Base-by-base conservation (phyloP, 2,329 filamentous ascomycete species). In the Diaporthe ampelina region DNA sequence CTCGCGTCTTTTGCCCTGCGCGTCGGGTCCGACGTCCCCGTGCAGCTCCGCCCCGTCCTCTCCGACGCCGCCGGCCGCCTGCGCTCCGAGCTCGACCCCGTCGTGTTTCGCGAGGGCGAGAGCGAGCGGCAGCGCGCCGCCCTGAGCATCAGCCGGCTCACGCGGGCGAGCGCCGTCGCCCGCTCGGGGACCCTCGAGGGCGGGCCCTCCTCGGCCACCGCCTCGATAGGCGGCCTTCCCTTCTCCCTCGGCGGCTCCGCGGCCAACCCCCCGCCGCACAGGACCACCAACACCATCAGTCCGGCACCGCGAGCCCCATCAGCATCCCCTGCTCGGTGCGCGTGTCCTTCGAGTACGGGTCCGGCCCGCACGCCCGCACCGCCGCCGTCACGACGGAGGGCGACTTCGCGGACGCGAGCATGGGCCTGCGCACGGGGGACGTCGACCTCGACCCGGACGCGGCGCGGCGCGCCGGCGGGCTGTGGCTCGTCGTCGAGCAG, bases 401-500 rank as follows among this genome's bases (percentile, higher is more conserved):
- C 8, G 91, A 92, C 75, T 97, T 95, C 79, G 90, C 90, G 59
- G 94, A 97, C 82, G 88, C 88, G 26, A 87, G 88, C 8, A 86
- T 88, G 74, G 91, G 91, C 0, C 87, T 97, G 35, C 88, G 94
- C 65, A 94, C 93, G 1, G 86, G 90, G 19, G 92, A 96, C 76
- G 88, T 97, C 69, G 93, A 97, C 83, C 84, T 98, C 56, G 91
- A 91, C 58, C 93, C 94, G 0, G 87, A 85, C n/a, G 83, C 89
- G 76, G 85, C 86, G 73, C 83, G 83, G 40, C 83, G 83, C 13
- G 32, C 29, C 4, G 88, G 89, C 26, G 92, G 92, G 24, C 82
- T 95, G 73, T 97, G 94, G 93, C 86, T 98, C 70, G 92, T 98
- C 8, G 85, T 98, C 56, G 95, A 98, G 83, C 89, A 93, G 77